Evolutionary conservation across 2,329 filamentous ascomycete genomes (phyloP), one percentile per base, ranked within the genome.

Genomic region (Monosporascus sp.): DNA sequence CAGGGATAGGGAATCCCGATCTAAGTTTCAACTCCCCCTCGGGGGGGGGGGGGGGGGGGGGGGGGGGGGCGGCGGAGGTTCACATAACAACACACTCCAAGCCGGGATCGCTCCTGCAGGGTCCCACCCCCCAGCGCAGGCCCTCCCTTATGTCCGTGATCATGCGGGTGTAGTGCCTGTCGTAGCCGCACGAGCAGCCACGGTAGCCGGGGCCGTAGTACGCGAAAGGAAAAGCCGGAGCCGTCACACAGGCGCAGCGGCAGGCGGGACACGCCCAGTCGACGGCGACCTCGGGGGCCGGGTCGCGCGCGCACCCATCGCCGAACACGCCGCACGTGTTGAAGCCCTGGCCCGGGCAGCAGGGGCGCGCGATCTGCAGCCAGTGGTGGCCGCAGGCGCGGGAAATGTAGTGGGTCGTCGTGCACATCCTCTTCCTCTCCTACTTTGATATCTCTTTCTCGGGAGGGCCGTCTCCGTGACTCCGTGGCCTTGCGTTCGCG

Each of bases 321-420:
- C 68, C 65, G 58, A 82, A 77, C 38, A 52, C 56, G 0, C 67
- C 61, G 66, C 81, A 84, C 27, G 68, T 77, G 54, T 65, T 67
- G 67, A 83, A 82, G 55, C 80, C 78, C 65, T 72, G 71, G 14
- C 74, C 74, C 0, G 77, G 76, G 4, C 61, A 70, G 68, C 81
- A 84, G 6, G 76, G 73, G 45, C 67, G 56, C 3, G 65, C 66
- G 61, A 83, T 71, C 55, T 73, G 63, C 43, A 77, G 71, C 80
- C 80, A 84, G 59, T 71, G 73, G 70, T 82, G 80, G 11, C 70
- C 68, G 73, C 80, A 83, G 54, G 59, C 60, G 49, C 73, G 74
- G 65, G 79, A 76, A 54, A 71, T 69, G 66, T 74, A 80, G 65
- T 77, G 75, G 26, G 69, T 73, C n/a, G 75, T 71, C 19, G 61